A percentile compares a stretch with the other conserved stretches of the same genome.
Evolutionary conservation across 2,329 filamentous ascomycete species (phyloP).

Genomic region (Xylariaceae sp.): DNA sequence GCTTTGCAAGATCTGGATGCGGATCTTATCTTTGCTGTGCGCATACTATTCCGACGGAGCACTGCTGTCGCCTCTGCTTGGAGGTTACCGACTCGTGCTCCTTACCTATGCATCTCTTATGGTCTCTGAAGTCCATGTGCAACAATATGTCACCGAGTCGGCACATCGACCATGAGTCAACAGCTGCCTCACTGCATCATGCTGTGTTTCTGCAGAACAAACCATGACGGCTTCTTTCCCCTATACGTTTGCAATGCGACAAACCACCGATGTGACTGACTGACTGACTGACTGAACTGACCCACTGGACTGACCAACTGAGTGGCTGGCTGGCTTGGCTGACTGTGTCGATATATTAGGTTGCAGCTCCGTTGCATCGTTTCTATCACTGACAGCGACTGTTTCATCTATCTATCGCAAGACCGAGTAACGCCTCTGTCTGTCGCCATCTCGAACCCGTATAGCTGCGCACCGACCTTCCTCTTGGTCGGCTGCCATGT

Average conservation of each 20-base stretch:
- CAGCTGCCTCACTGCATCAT: background rate
- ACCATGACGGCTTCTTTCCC: background rate
- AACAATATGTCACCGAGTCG: background rate
- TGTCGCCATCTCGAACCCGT: background rate
- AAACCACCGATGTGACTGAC: background rate
- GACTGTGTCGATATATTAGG: background rate
- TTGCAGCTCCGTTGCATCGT: background rate
- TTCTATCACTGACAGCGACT: background rate
- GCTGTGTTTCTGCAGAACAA: background rate
- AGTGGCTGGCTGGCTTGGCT: background rate
- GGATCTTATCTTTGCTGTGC: background rate
- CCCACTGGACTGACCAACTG: background rate
- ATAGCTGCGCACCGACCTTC: slow-evolving; percentile 5
- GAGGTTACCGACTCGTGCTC: background rate
- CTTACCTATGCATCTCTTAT: background rate
- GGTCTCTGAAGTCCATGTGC: background rate
- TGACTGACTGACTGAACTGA: background rate
- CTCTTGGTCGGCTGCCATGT: slow-evolving; percentile 16
- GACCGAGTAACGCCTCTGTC: background rate
- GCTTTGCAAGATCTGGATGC: background rate
- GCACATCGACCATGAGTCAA: background rate
- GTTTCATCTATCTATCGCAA: background rate
- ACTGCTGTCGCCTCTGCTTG: background rate
- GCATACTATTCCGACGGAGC: background rate
- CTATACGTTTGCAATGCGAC: background rate